Evolutionary conservation across 2,329 filamentous ascomycete species (phyloP).

Genomic region (Aspergillus tubingensis): DNA sequence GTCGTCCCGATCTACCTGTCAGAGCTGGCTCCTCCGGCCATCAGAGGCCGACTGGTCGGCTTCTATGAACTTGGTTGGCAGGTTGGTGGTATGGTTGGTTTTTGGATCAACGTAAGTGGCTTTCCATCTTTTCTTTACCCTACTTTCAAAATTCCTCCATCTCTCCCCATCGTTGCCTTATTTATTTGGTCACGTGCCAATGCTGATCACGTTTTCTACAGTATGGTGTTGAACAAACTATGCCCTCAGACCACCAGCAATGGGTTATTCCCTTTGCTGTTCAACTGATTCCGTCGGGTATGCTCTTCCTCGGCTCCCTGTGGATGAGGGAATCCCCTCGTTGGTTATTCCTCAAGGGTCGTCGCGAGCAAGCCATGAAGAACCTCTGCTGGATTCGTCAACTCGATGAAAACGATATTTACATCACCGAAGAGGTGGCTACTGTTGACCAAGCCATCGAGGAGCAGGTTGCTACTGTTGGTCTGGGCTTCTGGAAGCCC

Average conservation of each 20-base stretch:
- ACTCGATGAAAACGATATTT: constrained; percentile 49
- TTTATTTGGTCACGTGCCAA: not conserved
- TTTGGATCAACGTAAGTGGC: constrained; percentile 46
- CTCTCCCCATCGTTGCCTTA: not conserved
- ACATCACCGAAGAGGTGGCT: constrained; percentile 72
- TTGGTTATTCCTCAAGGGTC: constrained; percentile 68
- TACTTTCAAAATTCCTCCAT: not conserved
- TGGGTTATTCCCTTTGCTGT: constrained; percentile 39
- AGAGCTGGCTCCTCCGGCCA: constrained; percentile 56
- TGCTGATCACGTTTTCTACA: constrained; percentile 19
- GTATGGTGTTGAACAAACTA: constrained; percentile 53
- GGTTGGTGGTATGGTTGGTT: constrained; percentile 48
- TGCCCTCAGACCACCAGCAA: constrained; percentile 30
- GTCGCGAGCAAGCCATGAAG: constrained; percentile 64
- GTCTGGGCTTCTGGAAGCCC: constrained; percentile 72
- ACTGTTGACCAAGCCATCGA: constrained; percentile 71
- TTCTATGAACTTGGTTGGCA: constrained; percentile 57
- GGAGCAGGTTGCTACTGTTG: constrained; percentile 61
- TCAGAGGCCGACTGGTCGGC: constrained; percentile 57
- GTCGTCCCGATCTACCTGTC: constrained; percentile 60
- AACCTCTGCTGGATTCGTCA: constrained; percentile 53
- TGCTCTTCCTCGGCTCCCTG: constrained; percentile 55
- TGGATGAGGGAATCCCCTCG: constrained; percentile 66
- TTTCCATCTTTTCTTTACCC: not conserved
- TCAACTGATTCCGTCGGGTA: constrained; percentile 34